Conservation (phyloP, 2,329 filamentous ascomycete species). For the Aspergillus persii region DNA sequence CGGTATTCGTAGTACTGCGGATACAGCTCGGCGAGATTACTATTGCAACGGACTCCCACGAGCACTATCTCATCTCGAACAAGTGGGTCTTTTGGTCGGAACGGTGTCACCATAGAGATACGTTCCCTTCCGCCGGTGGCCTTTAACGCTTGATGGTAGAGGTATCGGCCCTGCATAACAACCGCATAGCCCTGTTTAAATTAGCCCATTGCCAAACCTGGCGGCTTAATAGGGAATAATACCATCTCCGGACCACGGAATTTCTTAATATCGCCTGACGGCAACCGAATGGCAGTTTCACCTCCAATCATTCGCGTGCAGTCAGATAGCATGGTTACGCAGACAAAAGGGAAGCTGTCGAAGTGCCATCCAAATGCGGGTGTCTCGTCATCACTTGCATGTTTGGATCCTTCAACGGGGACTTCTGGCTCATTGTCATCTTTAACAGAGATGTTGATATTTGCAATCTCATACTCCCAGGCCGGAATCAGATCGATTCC, state of each 20-base stretch:
- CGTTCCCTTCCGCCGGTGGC: neutral
- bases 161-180: neutral
- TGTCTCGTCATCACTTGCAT: neutral
- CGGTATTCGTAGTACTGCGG: neutral
- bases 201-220: neutral
- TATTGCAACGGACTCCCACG: neutral
- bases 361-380: constrained; percentile 8
- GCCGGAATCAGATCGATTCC: neutral
- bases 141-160: neutral
- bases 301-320: constrained; percentile 62
- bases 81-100: neutral
- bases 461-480: neutral
- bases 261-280: neutral
- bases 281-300: constrained; percentile 44
- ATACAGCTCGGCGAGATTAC: neutral
- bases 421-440: neutral
- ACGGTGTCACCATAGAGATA: neutral
- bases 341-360: constrained; percentile 66
- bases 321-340: constrained; percentile 63
- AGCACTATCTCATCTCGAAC: neutral
- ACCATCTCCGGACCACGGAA: neutral
- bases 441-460: neutral
- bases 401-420: neutral
- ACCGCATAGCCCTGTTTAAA: neutral
- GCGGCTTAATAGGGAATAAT: neutral